Base-by-base conservation (phyloP, 306 rosid species). In the Leucaena leucocephala region DNA sequence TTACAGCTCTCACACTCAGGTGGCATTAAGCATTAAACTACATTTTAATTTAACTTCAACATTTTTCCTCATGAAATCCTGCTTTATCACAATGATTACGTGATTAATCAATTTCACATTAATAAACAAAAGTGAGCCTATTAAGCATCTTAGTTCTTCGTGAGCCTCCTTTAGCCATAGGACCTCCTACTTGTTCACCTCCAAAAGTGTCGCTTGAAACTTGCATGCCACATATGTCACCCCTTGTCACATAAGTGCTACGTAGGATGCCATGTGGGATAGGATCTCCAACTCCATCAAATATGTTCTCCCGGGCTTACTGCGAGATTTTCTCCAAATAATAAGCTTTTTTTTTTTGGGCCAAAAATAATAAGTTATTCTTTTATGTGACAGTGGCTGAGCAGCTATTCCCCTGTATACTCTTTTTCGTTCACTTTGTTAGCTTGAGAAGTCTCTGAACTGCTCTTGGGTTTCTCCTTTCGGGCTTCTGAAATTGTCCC, bases 401-500 rank as follows among this genome's bases (percentile, higher is more conserved):
- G 78, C 27, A 16, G 79, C 79, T 79, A 79, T 69, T 68, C 65
- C 64, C 78, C 64, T 42, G 57, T 38, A 43, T 68, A 62, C 7
- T 43, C 71, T 22, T 16, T 74, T 73, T 72, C 77, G n/a, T 64
- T 77, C 76, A 35, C 76, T 77, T 79, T 64, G 66, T 73, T 83
- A 33, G 34, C 45, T 80, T 76, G 59, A 38, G 80, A 75, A 75
- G 77, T 72, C 77, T 78, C 85, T 80, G 81, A 68, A 36, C 82
- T 83, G 10, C 61, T 21, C 85, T 83, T 81, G 46, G 86, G 79
- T 78, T 90, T 92, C 86, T 38, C 5, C 40, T 48, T 88, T 48
- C 84, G 82, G 62, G 82, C 50, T 89, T 88, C 90, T 44, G 44
- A 70, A 78, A 89, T 80, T 7, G 55, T 83, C 80, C 82, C 90